Conservation (phyloP, 2,329 filamentous ascomycete species). For the Colletotrichum sublineola region DNA sequence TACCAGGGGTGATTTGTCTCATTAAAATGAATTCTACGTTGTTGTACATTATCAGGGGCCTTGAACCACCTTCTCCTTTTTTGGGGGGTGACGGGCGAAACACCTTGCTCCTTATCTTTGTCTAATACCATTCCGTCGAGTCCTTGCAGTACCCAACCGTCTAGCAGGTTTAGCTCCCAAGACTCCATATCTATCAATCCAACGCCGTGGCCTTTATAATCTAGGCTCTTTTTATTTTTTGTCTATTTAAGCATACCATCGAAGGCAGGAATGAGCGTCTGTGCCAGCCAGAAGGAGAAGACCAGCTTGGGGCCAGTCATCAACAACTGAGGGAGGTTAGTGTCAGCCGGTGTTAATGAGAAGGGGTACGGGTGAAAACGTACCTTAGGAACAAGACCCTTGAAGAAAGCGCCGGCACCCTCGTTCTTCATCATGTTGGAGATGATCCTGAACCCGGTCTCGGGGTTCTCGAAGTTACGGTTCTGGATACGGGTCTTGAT, state of each 20-base stretch:
- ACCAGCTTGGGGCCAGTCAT: constrained; percentile 99
- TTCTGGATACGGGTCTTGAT: constrained; percentile 99
- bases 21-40: constrained; percentile 32
- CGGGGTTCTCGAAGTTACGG: constrained; percentile 97
- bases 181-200: constrained; percentile 44
- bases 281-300: constrained; percentile 99
- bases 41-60: constrained; percentile 39
- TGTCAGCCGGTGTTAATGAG: constrained; percentile 21
- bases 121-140: constrained; percentile 20
- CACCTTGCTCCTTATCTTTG: constrained; percentile 23
- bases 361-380: background rate
- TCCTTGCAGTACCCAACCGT: constrained; percentile 25
- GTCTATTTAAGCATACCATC: constrained; percentile 61
- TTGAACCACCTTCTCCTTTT: constrained; percentile 26
- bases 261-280: constrained; percentile 97
- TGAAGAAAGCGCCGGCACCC: constrained; percentile 91
- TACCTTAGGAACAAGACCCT: constrained; percentile 93
- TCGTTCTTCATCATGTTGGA: constrained; percentile 94
- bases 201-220: constrained; percentile 33
- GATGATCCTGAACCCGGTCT: constrained; percentile 92
- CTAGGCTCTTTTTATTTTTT: constrained; percentile 41
- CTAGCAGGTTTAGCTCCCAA: constrained; percentile 54
- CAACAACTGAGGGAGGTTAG: constrained; percentile 71
- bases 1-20: constrained; percentile 38
- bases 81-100: constrained; percentile 6